Evolutionary conservation across 2,329 filamentous ascomycete species (phyloP).

Genomic region (Leptographium wingfieldii): DNA sequence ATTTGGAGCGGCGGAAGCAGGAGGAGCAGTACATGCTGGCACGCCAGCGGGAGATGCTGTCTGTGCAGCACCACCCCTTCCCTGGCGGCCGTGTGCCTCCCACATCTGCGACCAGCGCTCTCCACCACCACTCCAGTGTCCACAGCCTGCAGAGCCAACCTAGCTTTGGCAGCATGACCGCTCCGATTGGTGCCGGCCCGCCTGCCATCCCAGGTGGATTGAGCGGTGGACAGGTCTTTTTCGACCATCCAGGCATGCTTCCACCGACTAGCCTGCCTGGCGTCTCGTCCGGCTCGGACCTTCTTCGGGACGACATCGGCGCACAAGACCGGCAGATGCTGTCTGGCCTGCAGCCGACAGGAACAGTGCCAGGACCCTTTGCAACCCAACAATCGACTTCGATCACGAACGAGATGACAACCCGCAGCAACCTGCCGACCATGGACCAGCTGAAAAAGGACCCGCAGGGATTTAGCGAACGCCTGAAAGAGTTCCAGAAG

Average conservation of each 20-base stretch:
- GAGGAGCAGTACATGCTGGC: slow-evolving; percentile 97
- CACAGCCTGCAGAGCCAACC: slow-evolving; percentile 96
- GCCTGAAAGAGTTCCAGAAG: slow-evolving; percentile 73
- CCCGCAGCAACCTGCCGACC: slow-evolving; percentile 35
- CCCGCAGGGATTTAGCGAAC: slow-evolving; percentile 49
- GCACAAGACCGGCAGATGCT: slow-evolving; percentile 40
- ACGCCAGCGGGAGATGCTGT: slow-evolving; percentile 83
- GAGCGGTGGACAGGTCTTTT: slow-evolving; percentile 52
- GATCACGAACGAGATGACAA: slow-evolving; percentile 23
- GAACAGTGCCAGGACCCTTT: slow-evolving; percentile 19
- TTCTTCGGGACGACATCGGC: slow-evolving; percentile 56
- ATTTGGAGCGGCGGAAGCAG: slow-evolving; percentile 88
- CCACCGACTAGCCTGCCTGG: slow-evolving; percentile 27
- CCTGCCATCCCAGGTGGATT: slow-evolving; percentile 43
- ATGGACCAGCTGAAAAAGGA: slow-evolving; percentile 40
- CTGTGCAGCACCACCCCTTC: slow-evolving; percentile 41
- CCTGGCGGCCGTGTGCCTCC: slow-evolving; percentile 13
- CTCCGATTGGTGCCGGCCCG: slow-evolving; percentile 53
- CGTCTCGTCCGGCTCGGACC: slow-evolving; percentile 34
- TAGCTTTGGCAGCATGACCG: slow-evolving; percentile 88
- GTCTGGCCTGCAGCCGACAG: slow-evolving; percentile 25
- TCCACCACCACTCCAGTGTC: slow-evolving; percentile 90
- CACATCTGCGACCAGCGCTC: slow-evolving; percentile 24
- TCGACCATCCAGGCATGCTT: slow-evolving; percentile 43
- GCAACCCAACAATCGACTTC: slow-evolving; percentile 23